Evolutionary conservation across 106 monocot genomes (phyloP), one percentile per base, ranked within the genome.

Genomic region (Xerophyta viscosa): DNA sequence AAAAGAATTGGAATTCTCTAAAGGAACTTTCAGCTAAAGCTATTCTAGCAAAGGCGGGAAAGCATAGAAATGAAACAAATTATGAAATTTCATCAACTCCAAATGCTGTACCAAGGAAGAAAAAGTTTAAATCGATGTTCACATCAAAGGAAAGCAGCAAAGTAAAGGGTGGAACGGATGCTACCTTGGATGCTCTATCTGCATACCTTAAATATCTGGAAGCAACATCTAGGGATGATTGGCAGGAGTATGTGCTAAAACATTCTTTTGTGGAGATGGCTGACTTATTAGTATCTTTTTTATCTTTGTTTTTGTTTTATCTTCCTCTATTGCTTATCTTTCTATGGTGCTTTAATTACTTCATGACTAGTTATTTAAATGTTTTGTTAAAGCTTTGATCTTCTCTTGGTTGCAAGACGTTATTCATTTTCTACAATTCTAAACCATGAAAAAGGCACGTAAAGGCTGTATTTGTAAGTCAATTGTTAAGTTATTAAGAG

Each of bases 191-290:
- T 63, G 96, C 84, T 52, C 66, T 96, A 48, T 66, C 89, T 56
- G 96, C 81, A 39, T 96, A 89, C 48, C 37, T 96, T 36, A 78
- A 81, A 77, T 81, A 96, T 60, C 65, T 89, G 33, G 96, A 96
- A 51, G 96, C 88, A 56, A 85, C 88, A 51, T 67, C 80, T 28
- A 79, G 73, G 53, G 78, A 79, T 49, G 82, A 89, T 77, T 96
- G 82, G 81, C 89, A 96, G 55, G 85, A 96, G 96, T 96, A 96
- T 48, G 84, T 60, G 7, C 33, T 36, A 36, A 36, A 46, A 22
- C 42, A 6, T 18, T 20, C 21, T 20, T 21, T 46, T 46, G 24
- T 20, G 20, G 29, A 29, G 51, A 50, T 25, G 27, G 27, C 24
- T 27, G 8, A 22, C 11, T 50, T 4, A 0, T 27, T 25, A 22